phyloP scores from a whole-genome alignment of 768 basidiomycete genomes.

The Podaxis sp. region DNA sequence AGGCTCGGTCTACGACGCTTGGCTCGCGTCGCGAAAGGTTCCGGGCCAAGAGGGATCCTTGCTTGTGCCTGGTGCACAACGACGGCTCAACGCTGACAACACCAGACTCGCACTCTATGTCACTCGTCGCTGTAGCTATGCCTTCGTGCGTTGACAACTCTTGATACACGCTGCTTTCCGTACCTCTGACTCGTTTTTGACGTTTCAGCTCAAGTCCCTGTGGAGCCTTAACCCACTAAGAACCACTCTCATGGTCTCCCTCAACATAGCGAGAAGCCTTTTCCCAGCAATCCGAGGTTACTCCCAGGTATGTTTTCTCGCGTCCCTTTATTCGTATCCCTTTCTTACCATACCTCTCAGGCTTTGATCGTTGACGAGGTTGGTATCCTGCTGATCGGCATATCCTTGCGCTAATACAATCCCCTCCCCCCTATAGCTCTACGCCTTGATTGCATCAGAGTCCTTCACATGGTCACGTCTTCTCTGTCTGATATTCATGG shows the following conservation, averaged over 20 bases:
- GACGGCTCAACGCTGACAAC: constrained; percentile 58
- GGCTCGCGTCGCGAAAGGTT: constrained; percentile 56
- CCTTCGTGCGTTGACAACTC: constrained; percentile 41
- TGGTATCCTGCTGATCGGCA: constrained; percentile 23
- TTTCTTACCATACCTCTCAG: constrained; percentile 30
- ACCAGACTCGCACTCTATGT: constrained; percentile 55
- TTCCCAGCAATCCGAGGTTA: constrained; percentile 84
- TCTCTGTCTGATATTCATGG: constrained; percentile 53
- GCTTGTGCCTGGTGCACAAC: constrained; percentile 68
- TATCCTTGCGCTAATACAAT: constrained; percentile 17
- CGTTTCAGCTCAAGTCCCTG: constrained; percentile 37
- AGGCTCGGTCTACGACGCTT: constrained; percentile 46
- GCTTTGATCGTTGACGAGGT: constrained; percentile 86
- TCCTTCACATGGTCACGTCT: constrained; percentile 70
- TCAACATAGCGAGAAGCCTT: constrained; percentile 70
- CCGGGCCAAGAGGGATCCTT: constrained; percentile 41
- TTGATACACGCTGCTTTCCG: constrained; percentile 9
- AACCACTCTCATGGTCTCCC: constrained; percentile 64
- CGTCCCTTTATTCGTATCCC: constrained; percentile 13
- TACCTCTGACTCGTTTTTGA: constrained; percentile 13
- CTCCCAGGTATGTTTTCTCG: constrained; percentile 54
- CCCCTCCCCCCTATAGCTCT: constrained; percentile 47
- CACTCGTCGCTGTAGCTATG: constrained; percentile 48
- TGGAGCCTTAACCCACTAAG: constrained; percentile 63
- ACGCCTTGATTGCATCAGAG: constrained; percentile 65